Evolutionary conservation across 2,329 filamentous ascomycete genomes (phyloP).

Genomic region (Aureobasidium sp.): DNA sequence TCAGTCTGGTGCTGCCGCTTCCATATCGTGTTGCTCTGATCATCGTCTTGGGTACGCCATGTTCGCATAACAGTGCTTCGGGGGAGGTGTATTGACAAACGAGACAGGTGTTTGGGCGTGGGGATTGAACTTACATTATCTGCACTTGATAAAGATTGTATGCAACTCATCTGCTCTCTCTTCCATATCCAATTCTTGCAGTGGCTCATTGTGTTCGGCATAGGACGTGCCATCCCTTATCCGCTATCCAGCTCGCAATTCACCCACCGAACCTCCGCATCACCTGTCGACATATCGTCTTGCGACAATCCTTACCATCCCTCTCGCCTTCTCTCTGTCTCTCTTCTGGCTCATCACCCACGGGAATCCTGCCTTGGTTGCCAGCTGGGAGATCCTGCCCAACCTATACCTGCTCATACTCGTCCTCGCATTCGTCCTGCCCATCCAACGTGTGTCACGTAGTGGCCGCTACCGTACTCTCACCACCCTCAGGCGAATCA

Average conservation of each 20-base stretch:
- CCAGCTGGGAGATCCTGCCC: constrained; percentile 77
- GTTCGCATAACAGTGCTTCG: not conserved
- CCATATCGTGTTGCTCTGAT: constrained; percentile 86
- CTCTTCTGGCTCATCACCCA: constrained; percentile 79
- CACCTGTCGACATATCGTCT: constrained; percentile 81
- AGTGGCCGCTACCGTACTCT: constrained; percentile 70
- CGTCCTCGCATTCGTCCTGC: constrained; percentile 59
- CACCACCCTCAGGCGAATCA: constrained; percentile 67
- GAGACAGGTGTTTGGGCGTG: constrained; percentile 82
- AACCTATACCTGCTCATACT: constrained; percentile 74
- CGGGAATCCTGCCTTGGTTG: constrained; percentile 60
- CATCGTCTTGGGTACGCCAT: constrained; percentile 65
- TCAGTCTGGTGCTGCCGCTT: constrained; percentile 79
- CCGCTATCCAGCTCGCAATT: constrained; percentile 71
- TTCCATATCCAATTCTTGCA: not conserved
- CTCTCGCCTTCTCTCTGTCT: constrained; percentile 64
- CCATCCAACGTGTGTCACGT: constrained; percentile 61
- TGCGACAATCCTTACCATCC: constrained; percentile 65
- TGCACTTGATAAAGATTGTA: constrained; percentile 69
- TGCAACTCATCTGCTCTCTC: constrained; percentile 21
- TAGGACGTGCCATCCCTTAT: constrained; percentile 78
- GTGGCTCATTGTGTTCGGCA: not conserved
- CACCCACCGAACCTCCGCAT: constrained; percentile 63
- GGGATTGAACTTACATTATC: constrained; percentile 84
- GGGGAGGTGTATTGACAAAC: constrained; percentile 7